These are phyloP conservation scores for Epichloe scottii DNA, from an alignment of 2,329 filamentous ascomycete genomes.

Conservation along the genomic window DNA sequence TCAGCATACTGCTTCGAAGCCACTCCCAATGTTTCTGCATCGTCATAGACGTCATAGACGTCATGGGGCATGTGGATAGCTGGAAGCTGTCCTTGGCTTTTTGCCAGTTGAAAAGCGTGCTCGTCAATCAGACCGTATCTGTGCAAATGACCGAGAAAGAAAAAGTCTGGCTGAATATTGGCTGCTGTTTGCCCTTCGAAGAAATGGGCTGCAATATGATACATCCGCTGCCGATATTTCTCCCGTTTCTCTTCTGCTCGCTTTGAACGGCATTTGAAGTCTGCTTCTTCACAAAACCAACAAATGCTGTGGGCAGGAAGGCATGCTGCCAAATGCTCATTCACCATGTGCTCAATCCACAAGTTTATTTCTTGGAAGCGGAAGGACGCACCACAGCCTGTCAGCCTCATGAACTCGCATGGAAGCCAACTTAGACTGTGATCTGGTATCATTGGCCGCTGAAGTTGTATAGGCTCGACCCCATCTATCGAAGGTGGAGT, in stretches of 20 bases:
- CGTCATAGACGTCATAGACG: background rate
- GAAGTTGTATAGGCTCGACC: conserved; percentile 6
- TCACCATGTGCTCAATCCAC: conserved; percentile 35
- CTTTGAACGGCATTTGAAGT: conserved; percentile 16
- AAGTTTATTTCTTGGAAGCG: conserved; percentile 19
- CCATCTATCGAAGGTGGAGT: conserved; percentile 11
- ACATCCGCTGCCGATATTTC: conserved; percentile 30
- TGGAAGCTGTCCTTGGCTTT: conserved; percentile 19
- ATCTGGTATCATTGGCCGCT: conserved; percentile 6
- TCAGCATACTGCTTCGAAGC: background rate
- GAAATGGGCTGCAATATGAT: conserved; percentile 37
- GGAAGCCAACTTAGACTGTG: conserved; percentile 16
- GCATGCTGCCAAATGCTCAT: conserved; percentile 20
- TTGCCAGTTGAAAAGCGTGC: conserved; percentile 12
- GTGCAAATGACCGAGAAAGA: conserved; percentile 26
- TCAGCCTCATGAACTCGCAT: conserved; percentile 32
- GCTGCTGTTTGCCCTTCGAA: conserved; percentile 11
- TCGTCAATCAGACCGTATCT: conserved; percentile 16
- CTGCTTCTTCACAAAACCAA: conserved; percentile 34
- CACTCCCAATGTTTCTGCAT: background rate
- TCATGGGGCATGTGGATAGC: background rate
- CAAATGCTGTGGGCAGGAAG: conserved; percentile 29
- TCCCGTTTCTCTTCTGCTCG: conserved; percentile 5
- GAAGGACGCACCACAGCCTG: conserved; percentile 26
- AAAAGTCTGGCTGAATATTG: conserved; percentile 27